These are phyloP conservation scores for Trametes gibbosa DNA, from an alignment of 768 basidiomycete genomes.

Conservation along the genomic window DNA sequence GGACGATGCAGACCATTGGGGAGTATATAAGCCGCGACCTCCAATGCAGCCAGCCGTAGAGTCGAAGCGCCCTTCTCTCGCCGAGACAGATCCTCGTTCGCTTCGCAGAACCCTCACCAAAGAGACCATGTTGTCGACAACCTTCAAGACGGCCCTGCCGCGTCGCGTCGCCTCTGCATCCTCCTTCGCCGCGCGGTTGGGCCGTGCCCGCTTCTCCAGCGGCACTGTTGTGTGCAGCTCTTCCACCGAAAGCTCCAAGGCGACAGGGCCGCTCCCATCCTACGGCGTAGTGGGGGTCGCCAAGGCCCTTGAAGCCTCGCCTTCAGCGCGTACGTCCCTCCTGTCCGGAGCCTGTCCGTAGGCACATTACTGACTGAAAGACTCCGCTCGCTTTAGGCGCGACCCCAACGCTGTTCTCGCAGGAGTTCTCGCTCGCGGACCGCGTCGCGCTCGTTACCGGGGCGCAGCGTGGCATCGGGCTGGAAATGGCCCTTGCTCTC, in stretches of 20 bases:
- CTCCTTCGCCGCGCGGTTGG: not conserved
- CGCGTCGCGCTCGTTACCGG: constrained; percentile 40
- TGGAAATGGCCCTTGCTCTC: constrained; percentile 77
- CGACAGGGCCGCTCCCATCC: constrained; percentile 41
- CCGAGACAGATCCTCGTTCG: no score
- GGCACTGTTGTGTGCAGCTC: not conserved
- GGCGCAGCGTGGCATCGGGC: constrained; percentile 56
- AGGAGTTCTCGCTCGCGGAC: constrained; percentile 31
- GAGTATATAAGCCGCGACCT: no score
- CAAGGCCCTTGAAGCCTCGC: constrained; percentile 46
- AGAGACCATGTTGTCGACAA: no score
- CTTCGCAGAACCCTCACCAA: no score
- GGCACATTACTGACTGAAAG: constrained; percentile 32
- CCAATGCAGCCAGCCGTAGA: no score
- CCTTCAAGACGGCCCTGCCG: no score
- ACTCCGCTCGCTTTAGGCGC: not conserved
- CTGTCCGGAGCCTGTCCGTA: not conserved
- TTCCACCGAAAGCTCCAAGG: not conserved
- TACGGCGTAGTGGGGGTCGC: constrained; percentile 63
- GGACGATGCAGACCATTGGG: no score
- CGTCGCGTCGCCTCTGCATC: no score
- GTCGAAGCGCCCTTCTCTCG: no score
- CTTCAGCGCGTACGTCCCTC: constrained; percentile 43
- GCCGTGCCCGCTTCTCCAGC: constrained; percentile 5
- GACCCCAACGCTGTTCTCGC: constrained; percentile 23